Evolutionary conservation across 2,329 filamentous ascomycete species (phyloP).

Genomic region (Stenocarpella maydis): DNA sequence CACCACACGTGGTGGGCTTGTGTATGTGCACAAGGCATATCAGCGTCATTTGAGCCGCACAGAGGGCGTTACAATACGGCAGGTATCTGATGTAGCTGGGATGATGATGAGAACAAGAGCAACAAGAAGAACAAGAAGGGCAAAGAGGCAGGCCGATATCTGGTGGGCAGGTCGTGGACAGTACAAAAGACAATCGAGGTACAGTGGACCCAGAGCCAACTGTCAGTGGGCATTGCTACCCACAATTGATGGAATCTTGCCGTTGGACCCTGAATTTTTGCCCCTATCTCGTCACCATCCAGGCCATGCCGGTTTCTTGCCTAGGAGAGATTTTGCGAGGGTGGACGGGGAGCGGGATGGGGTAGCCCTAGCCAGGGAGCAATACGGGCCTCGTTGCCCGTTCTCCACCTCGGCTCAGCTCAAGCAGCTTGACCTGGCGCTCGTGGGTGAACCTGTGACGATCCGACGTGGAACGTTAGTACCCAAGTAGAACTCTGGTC

Average conservation of each 20-base stretch:
- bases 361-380: neutral
- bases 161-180: no score
- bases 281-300: conserved; percentile 7
- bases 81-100: no score
- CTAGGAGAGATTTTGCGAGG: no score
- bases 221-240: neutral
- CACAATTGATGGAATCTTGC: neutral
- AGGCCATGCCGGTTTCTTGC: neutral
- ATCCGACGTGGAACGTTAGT: conserved; percentile 23
- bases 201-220: neutral
- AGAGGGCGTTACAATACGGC: neutral
- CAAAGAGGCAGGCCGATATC: no score
- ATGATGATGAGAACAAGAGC: no score
- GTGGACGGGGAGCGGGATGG: neutral
- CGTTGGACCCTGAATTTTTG: conserved; percentile 9
- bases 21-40: neutral
- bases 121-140: no score
- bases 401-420: conserved; percentile 23
- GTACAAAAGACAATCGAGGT: no score
- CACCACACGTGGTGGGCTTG: neutral
- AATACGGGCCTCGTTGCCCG: neutral
- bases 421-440: neutral
- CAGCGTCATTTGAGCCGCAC: neutral
- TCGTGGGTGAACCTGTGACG: conserved; percentile 20
- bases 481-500: conserved; percentile 22